Percentiles rank a stretch among this genome's conserved stretches.
These are phyloP conservation scores for Tetracentron sinense DNA, from an alignment of 164 flowering plant species.

Conservation along the genomic window DNA sequence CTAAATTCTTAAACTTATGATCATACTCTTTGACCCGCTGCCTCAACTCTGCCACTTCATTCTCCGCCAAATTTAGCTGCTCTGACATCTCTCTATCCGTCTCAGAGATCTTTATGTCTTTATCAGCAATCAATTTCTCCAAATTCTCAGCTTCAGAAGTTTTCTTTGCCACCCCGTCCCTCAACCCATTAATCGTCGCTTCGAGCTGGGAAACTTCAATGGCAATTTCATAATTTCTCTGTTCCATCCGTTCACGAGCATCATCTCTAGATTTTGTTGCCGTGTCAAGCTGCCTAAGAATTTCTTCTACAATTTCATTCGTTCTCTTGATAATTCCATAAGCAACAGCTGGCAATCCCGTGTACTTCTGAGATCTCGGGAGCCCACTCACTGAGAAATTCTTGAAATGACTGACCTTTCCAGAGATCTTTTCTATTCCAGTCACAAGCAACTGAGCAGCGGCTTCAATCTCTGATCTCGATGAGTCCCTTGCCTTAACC, in stretches of 20 bases:
- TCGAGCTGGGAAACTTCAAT: conserved; percentile 96
- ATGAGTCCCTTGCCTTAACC: conserved; percentile 44
- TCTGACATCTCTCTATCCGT: conserved; percentile 47
- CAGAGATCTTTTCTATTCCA: conserved; percentile 83
- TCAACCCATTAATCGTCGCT: conserved; percentile 64
- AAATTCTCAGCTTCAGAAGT: conserved; percentile 37
- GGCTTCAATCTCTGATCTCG: conserved; percentile 58
- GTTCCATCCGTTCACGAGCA: conserved; percentile 79
- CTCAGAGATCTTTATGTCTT: conserved; percentile 42
- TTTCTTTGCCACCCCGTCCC: conserved; percentile 60
- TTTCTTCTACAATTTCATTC: conserved; percentile 33
- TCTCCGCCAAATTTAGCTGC: conserved; percentile 35
- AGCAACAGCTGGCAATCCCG: conserved; percentile 19
- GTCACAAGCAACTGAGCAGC: conserved; percentile 69
- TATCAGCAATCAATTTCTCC: conserved; percentile 48
- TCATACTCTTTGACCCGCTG: conserved; percentile 42
- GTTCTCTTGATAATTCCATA: conserved; percentile 51
- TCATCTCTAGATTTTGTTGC: conserved; percentile 64
- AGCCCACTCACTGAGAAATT: conserved; percentile 53
- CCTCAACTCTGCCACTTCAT: conserved; percentile 44
- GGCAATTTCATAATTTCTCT: conserved; percentile 89
- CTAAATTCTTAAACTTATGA: conserved; percentile 44
- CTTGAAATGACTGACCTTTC: conserved; percentile 65
- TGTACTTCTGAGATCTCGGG: conserved; percentile 78
- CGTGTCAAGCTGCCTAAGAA: conserved; percentile 32